These are phyloP conservation scores for Phialophora tarda DNA, from an alignment of 2,329 filamentous ascomycete species.

Conservation along the genomic window DNA sequence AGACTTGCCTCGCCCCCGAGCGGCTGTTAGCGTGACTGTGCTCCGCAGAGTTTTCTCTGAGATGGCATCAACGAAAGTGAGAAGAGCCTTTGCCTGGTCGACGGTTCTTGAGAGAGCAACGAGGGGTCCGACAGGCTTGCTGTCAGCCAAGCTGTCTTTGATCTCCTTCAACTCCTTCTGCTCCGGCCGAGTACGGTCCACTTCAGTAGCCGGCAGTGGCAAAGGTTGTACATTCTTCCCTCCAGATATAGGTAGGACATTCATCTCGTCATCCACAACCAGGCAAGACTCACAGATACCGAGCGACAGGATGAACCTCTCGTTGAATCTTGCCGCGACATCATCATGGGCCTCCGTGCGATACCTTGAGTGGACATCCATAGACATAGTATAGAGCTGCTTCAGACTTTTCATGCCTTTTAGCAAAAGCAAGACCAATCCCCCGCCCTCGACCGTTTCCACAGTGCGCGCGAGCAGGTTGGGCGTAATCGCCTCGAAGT, in stretches of 20 bases:
- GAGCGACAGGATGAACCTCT: slow-evolving; percentile 92
- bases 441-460: slow-evolving; percentile 96
- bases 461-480: slow-evolving; percentile 93
- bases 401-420: slow-evolving; percentile 98
- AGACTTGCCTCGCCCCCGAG: slow-evolving; percentile 93
- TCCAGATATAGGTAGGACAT: slow-evolving; percentile 94
- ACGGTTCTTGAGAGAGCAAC: slow-evolving; percentile 86
- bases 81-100: slow-evolving; percentile 94
- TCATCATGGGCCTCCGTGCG: slow-evolving; percentile 95
- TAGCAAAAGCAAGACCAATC: slow-evolving; percentile 83
- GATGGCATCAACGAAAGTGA: slow-evolving; percentile 96
- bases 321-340: slow-evolving; percentile 95
- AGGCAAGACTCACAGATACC: slow-evolving; percentile 94
- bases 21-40: slow-evolving; percentile 91
- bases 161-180: slow-evolving; percentile 79
- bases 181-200: slow-evolving; percentile 72
- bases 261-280: slow-evolving; percentile 96
- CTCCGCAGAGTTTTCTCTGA: slow-evolving; percentile 93
- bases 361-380: slow-evolving; percentile 97
- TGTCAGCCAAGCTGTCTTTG: slow-evolving; percentile 85
- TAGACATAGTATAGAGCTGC: slow-evolving; percentile 93
- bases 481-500: slow-evolving; percentile 97
- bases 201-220: slow-evolving; percentile 74
- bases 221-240: slow-evolving; percentile 86
- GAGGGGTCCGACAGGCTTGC: slow-evolving; percentile 82